Percentiles rank a stretch among this genome's conserved stretches.
Conservation (phyloP, 768 basidiomycete genomes). For the Leccinum aurantiacum region DNA sequence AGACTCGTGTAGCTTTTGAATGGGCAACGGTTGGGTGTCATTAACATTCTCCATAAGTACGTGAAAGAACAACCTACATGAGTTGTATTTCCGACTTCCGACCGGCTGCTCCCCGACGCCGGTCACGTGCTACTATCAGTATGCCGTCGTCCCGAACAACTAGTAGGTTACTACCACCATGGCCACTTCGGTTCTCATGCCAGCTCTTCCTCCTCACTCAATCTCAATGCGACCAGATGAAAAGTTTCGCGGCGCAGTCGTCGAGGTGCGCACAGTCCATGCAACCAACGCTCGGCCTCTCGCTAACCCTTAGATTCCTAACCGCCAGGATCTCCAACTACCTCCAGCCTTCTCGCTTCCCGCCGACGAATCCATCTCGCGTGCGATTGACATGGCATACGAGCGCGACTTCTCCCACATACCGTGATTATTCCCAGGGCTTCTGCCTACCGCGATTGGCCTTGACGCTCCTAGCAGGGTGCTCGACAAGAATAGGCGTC, state of each 20-base stretch:
- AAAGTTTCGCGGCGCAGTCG: constrained; percentile 87
- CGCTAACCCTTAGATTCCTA: not conserved
- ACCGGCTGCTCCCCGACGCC: not conserved
- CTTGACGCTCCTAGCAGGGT: constrained; percentile 50
- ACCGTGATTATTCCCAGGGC: constrained; percentile 55
- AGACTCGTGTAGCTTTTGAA: constrained; percentile 74
- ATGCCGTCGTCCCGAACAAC: not conserved
- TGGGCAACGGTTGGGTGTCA: constrained; percentile 53
- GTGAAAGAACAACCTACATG: not conserved
- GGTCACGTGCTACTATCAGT: too few species aligned
- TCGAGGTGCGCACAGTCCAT: constrained; percentile 58
- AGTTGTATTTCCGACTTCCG: not conserved
- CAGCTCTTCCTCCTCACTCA: not conserved
- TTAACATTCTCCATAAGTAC: constrained; percentile 9
- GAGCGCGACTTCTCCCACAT: constrained; percentile 94
- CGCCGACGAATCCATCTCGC: constrained; percentile 63
- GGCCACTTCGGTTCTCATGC: constrained; percentile 11
- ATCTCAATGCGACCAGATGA: constrained; percentile 28
- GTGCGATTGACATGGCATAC: constrained; percentile 84
- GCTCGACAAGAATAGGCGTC: constrained; percentile 66
- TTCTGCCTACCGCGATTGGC: not conserved
- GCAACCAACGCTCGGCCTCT: not conserved
- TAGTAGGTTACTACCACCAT: not conserved
- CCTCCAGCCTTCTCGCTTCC: constrained; percentile 87
- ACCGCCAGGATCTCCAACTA: constrained; percentile 59